Evolutionary conservation across 331 rosid genomes (phyloP), one percentile per base, ranked within the genome.

Genomic region (Saraca asoca): DNA sequence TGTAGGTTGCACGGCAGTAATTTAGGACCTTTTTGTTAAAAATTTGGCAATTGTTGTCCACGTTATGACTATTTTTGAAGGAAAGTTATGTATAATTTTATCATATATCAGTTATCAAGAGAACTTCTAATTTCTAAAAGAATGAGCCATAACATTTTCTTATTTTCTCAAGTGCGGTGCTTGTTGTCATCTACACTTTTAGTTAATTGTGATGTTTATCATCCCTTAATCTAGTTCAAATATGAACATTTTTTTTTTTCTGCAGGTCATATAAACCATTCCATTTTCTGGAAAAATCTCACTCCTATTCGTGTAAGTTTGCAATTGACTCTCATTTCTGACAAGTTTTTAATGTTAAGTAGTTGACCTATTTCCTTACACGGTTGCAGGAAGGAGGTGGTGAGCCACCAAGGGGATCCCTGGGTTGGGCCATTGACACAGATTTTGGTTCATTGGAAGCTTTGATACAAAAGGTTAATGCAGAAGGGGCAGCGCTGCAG

Each of bases 251-350:
- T 0, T 0, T 4, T n/a, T 56, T 42, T 62, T 38, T 43, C 53
- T 13, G 44, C 65, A 80, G 79, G 85, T 57, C 82, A 80, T 46
- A 45, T 76, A 69, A 80, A 76, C 75, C 85, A 80, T 75, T 76
- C 74, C 5, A 44, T 80, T 58, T 80, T 72, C 79, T 80, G 82
- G 82, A 76, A 76, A 39, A 76, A 76, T 73, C 79, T 76, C 6
- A 19, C 73, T 14, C 71, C 82, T 44, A 46, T 76, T 50, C 48
- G 45, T 8, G 69, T 72, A 62, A 56, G 85, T 41, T 15, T 15
- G 0, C n/a, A 12, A 14, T 18, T 37, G 5, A 12, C 5, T 7
- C 0, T 7, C 0, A 9, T 16, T 39, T 10, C 1, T 17, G 3
- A 12, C 12, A 0, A 14, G 7, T 14, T 6, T 34, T 45, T 20